Evolutionary conservation across 2,329 filamentous ascomycete genomes (phyloP).

Genomic region (Stenocarpella maydis): DNA sequence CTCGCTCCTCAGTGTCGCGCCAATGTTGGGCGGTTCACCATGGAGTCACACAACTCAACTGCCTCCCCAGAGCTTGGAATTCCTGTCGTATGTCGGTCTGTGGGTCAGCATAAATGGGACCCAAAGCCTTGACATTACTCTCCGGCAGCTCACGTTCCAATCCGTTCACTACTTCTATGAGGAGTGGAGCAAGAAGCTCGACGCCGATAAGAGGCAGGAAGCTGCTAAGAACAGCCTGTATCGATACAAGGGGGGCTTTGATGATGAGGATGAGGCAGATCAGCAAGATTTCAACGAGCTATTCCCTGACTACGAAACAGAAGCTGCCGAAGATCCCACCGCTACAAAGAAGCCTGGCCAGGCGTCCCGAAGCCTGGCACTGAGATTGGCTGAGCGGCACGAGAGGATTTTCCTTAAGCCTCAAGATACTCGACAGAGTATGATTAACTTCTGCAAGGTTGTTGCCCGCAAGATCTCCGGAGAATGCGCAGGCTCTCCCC

Average conservation of each 20-base stretch:
- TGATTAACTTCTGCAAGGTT: constrained; percentile 54
- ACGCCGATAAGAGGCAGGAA: constrained; percentile 77
- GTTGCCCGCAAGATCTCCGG: constrained; percentile 51
- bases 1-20: constrained; percentile 55
- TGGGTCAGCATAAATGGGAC: constrained; percentile 58
- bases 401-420: constrained; percentile 58
- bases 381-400: constrained; percentile 70
- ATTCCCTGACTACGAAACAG: constrained; percentile 79
- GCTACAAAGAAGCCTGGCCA: constrained; percentile 46
- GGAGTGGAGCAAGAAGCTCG: constrained; percentile 81
- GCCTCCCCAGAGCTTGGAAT: constrained; percentile 53
- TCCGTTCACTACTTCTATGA: constrained; percentile 78
- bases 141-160: constrained; percentile 66
- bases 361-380: constrained; percentile 62
- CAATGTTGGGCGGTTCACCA: constrained; percentile 62
- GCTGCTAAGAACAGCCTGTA: constrained; percentile 81
- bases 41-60: constrained; percentile 41
- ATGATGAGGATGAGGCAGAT: constrained; percentile 78
- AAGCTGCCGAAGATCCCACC: constrained; percentile 49
- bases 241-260: constrained; percentile 79
- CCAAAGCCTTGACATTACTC: constrained; percentile 48
- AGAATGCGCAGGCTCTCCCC: constrained; percentile 38
- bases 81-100: constrained; percentile 57
- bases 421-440: constrained; percentile 50
- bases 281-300: constrained; percentile 79